Evolutionary conservation across 2,329 filamentous ascomycete genomes (phyloP).

Genomic region (Fusarium pininemorale): DNA sequence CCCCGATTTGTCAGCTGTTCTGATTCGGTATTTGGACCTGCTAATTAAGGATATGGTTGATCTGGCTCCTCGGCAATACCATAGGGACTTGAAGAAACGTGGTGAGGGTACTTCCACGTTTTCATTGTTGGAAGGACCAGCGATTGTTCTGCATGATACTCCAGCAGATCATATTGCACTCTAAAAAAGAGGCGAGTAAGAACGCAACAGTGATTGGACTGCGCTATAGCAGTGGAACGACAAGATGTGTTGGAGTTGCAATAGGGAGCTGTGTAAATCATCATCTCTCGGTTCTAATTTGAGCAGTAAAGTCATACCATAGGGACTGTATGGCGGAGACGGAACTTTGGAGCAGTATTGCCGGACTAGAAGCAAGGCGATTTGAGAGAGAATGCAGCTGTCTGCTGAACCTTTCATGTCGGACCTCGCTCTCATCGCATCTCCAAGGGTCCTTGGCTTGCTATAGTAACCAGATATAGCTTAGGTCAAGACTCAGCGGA

Average conservation of each 20-base stretch:
- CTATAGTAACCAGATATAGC: background rate
- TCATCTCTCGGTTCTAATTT: slow-evolving; percentile 1
- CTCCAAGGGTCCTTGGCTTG: slow-evolving; percentile 1
- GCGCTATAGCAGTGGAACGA: background rate
- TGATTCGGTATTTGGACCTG: background rate
- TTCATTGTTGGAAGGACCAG: background rate
- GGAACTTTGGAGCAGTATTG: background rate
- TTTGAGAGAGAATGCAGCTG: background rate
- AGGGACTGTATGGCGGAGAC: background rate
- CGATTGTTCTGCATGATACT: background rate
- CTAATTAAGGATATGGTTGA: background rate
- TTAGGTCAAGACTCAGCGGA: background rate
- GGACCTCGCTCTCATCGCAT: background rate
- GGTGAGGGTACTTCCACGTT: background rate
- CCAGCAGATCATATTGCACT: background rate
- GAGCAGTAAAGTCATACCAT: slow-evolving; percentile 9
- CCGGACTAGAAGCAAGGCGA: background rate
- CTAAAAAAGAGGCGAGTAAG: background rate
- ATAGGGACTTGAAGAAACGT: background rate
- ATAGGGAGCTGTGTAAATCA: background rate
- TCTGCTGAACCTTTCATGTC: background rate
- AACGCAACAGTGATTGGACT: background rate
- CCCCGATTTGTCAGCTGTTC: background rate
- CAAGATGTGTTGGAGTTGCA: background rate
- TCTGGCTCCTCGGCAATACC: background rate